phyloP scores from a whole-genome alignment of 495 filamentous ascomycete genomes.

The Cryomyces minteri region DNA sequence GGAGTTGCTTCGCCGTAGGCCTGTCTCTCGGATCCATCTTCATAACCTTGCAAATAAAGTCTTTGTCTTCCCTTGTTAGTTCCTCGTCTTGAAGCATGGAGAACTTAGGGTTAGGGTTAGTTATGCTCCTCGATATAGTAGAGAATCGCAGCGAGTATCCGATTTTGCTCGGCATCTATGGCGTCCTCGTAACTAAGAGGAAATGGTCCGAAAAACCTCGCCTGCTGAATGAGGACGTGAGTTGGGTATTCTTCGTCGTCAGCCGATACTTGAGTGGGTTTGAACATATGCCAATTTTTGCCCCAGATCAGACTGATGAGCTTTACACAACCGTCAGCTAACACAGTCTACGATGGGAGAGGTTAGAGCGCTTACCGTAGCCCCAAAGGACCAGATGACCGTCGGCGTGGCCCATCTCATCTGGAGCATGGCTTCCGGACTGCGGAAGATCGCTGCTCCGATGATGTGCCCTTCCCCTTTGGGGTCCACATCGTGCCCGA shows the following conservation, averaged over 20 bases:
- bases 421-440: neutral
- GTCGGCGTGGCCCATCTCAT: neutral
- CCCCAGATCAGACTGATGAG: slow-evolving; percentile 25
- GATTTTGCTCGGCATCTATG: neutral
- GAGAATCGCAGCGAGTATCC: neutral
- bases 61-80: slow-evolving; percentile 9
- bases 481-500: neutral
- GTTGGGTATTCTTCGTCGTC: slow-evolving; percentile 24
- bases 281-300: slow-evolving; percentile 24
- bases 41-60: slow-evolving; percentile 18
- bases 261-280: slow-evolving; percentile 17
- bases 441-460: neutral
- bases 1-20: slow-evolving; percentile 14
- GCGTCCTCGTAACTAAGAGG: slow-evolving; percentile 21
- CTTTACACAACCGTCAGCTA: slow-evolving; percentile 11
- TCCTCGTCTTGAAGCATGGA: slow-evolving; percentile 2
- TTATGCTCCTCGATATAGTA: slow-evolving; percentile 8
- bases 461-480: neutral
- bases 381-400: neutral
- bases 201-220: slow-evolving; percentile 26
- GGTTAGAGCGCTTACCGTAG: neutral
- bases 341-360: neutral
- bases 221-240: slow-evolving; percentile 23
- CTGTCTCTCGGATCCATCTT: slow-evolving; percentile 19
- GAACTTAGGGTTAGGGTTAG: slow-evolving; percentile 9